Base-by-base conservation (phyloP, 2,329 filamentous ascomycete genomes). In the Phaeoacremonium minimum region DNA sequence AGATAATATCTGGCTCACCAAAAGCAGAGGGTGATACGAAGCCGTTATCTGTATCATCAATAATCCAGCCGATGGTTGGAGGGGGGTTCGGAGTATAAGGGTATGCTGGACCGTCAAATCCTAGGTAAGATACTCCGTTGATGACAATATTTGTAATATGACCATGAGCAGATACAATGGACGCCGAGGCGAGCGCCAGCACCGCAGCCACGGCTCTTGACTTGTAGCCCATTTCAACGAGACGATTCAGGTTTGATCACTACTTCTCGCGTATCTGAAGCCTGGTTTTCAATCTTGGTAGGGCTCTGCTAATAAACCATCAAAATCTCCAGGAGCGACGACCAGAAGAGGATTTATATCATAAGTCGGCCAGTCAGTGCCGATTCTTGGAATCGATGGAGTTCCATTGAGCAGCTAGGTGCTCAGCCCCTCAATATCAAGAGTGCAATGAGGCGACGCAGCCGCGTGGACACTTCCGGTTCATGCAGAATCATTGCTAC, bases 21-120 rank as follows among this genome's bases (percentile, higher is more conserved):
- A 62, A 58, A 37, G 53, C 55, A 7, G 55, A 48, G 26, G 53
- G 53, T 13, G 55, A 66, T 15, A 70, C 64, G 41, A 64, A 66
- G 40, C 67, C 65, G 46, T 66, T 62, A 38, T 59, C 61, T 6
- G 19, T 30, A 20, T 43, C 33, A 13, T 15, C 33, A 18, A 38
- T 35, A 18, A 35, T 35, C 41, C 38, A 43, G 2, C 22, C 41
- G 7, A 41, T 38, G 14, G 40, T 38, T 4, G 37, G 13, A 13
- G 41, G 41, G 7, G 41, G 41, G 8, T 36, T 22, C 1, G 35
- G 15, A 3, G 28, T 5, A 20, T 43, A 43, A 2, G 41, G 35
- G 7, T 30, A 36, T 7, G 18, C 14, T 9, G 38, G 37, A 1
- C 32, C 29, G 26, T 43, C 38, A 8, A 41, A 43, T 9, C 38